phyloP scores from a whole-genome alignment of 2,329 filamentous ascomycete species.

The Diaporthe capsici region DNA sequence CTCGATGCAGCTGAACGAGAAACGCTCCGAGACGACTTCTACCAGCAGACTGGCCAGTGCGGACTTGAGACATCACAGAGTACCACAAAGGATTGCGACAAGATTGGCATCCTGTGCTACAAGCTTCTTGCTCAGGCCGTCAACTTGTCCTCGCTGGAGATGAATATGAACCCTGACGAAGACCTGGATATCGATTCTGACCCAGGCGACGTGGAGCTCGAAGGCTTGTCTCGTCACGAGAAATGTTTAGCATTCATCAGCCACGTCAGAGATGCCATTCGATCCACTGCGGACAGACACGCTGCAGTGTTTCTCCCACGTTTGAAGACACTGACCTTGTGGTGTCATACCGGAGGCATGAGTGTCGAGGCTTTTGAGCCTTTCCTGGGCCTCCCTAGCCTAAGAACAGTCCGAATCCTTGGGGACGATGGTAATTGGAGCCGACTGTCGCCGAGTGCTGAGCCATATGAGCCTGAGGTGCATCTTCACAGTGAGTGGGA shows the following conservation, averaged over 20 bases:
- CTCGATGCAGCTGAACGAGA: background rate
- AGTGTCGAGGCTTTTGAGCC: background rate
- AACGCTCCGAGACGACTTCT: background rate
- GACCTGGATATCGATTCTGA: background rate
- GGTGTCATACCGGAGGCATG: background rate
- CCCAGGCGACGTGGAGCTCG: background rate
- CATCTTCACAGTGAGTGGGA: background rate
- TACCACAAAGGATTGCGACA: background rate
- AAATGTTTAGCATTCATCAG: background rate
- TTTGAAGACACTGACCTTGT: background rate
- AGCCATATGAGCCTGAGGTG: too few relatives aligned
- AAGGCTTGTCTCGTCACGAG: accelerated
- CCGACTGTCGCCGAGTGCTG: background rate
- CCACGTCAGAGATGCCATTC: background rate
- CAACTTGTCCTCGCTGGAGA: background rate
- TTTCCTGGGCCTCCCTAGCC: background rate
- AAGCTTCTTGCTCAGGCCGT: background rate
- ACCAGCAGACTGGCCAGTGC: background rate
- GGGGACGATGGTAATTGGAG: background rate
- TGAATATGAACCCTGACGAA: background rate
- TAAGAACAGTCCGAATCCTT: accelerated
- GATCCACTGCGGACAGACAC: background rate
- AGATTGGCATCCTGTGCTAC: background rate
- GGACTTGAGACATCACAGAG: accelerated
- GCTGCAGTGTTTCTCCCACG: background rate